These are phyloP conservation scores for Boletus rex-veris DNA, from an alignment of 768 basidiomycete species.

Conservation along the genomic window DNA sequence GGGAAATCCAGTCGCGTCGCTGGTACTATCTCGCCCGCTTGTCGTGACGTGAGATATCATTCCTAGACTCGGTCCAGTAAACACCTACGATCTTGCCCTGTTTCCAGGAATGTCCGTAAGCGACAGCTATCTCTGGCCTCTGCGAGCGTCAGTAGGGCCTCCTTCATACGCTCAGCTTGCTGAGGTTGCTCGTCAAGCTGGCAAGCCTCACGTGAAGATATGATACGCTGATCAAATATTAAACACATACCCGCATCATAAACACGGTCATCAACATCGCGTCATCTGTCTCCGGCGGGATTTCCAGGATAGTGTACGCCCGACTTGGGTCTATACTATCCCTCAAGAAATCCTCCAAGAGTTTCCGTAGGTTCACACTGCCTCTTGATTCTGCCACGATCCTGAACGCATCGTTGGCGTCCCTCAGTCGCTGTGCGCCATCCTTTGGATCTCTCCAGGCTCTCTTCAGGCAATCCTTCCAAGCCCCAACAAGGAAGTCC, in stretches of 20 bases:
- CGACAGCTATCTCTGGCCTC: conserved; percentile 72
- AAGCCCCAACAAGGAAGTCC: conserved; percentile 66
- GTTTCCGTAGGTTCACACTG: conserved; percentile 44
- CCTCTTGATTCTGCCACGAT: conserved; percentile 63
- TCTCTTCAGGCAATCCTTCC: conserved; percentile 56
- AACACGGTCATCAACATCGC: conserved; percentile 73
- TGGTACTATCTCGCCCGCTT: conserved; percentile 63
- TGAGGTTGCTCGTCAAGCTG: conserved; percentile 71
- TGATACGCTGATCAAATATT: not conserved
- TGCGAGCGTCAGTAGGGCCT: conserved; percentile 71
- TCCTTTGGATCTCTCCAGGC: conserved; percentile 47
- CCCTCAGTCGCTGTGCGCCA: conserved; percentile 45
- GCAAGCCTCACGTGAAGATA: conserved; percentile 6
- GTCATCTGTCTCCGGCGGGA: conserved; percentile 71
- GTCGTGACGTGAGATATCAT: conserved; percentile 2
- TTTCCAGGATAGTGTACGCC: conserved; percentile 70
- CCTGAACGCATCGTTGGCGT: conserved; percentile 66
- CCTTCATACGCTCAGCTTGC: conserved; percentile 66
- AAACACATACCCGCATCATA: conserved; percentile 56
- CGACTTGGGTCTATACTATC: conserved; percentile 61
- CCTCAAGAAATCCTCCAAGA: conserved; percentile 55
- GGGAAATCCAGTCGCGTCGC: conserved; percentile 65
- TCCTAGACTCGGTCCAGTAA: not conserved
- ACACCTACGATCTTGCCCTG: conserved; percentile 73
- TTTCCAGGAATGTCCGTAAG: conserved; percentile 58